A percentile compares a stretch with the other conserved stretches of the same genome.
Evolutionary conservation across 208 protist species (phyloP).

Genomic region (Trichomonas gallinae): DNA sequence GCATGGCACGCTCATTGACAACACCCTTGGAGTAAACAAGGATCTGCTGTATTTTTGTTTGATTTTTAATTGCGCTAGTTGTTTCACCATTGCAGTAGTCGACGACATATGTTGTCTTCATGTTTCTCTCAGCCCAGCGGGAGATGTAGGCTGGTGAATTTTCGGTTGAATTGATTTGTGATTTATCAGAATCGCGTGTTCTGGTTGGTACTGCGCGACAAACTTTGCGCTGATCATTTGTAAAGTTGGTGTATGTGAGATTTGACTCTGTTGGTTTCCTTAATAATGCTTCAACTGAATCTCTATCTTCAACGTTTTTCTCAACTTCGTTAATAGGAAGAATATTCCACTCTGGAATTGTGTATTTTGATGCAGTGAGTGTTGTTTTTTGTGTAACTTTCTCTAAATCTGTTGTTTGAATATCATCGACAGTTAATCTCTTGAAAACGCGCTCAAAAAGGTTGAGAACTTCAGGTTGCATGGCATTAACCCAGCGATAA

Average conservation of each 20-base stretch:
- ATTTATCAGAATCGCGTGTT: not conserved
- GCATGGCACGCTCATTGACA: not conserved
- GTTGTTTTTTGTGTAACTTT: not conserved
- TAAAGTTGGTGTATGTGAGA: not conserved
- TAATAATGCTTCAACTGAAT: not conserved
- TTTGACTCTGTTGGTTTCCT: not conserved
- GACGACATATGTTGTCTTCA: not conserved
- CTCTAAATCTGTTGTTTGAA: no score
- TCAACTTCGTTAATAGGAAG: not conserved
- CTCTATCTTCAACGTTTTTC: not conserved
- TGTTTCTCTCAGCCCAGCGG: not conserved
- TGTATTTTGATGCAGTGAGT: not conserved
- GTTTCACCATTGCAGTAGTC: not conserved
- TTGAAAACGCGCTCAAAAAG: not conserved
- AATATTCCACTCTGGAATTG: not conserved
- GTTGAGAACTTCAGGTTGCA: not conserved
- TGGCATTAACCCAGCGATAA: not conserved
- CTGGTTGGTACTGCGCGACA: not conserved
- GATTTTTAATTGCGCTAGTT: not conserved
- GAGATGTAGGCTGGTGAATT: not conserved
- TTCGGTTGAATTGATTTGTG: conserved; percentile 16
- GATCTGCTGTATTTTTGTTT: not conserved
- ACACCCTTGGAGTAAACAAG: not conserved
- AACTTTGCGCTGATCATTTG: not conserved
- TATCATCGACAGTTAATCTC: not conserved